Evolutionary conservation across 306 rosid genomes (phyloP).

Genomic region (Glycine soja): DNA sequence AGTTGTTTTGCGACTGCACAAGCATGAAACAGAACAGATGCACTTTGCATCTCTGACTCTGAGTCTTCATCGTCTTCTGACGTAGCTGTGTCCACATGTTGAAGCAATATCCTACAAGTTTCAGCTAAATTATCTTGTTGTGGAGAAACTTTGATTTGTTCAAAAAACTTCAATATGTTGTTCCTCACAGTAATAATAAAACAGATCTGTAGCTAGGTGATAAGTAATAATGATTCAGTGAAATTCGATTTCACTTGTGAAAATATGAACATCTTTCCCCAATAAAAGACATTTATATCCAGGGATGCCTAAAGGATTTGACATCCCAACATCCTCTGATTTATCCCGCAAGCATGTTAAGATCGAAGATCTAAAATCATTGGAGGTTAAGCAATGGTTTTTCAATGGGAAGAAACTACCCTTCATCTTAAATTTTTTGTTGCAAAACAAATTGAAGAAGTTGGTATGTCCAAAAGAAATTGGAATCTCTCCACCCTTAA

Average conservation of each 20-base stretch:
- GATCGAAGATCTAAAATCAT: not conserved
- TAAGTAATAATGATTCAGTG: not conserved
- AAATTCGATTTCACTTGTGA: not conserved
- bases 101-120: not conserved
- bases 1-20: not conserved
- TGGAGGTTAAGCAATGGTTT: not conserved
- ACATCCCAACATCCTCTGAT: not conserved
- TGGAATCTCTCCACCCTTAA: no score
- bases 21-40: not conserved
- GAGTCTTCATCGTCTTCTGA: not conserved
- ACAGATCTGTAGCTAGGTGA: not conserved
- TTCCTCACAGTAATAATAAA: not conserved
- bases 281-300: not conserved
- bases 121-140: not conserved
- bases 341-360: not conserved
- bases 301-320: not conserved
- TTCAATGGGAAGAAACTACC: not conserved
- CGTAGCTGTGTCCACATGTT: not conserved
- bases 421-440: not conserved
- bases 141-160: not conserved
- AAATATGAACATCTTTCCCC: not conserved
- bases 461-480: not conserved
- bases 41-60: not conserved
- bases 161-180: not conserved
- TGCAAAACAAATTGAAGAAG: not conserved